Percentiles rank a stretch among this genome's conserved stretches.
Evolutionary conservation across 2,329 filamentous ascomycete species (phyloP).

Genomic region (Elsinoe fawcettii): DNA sequence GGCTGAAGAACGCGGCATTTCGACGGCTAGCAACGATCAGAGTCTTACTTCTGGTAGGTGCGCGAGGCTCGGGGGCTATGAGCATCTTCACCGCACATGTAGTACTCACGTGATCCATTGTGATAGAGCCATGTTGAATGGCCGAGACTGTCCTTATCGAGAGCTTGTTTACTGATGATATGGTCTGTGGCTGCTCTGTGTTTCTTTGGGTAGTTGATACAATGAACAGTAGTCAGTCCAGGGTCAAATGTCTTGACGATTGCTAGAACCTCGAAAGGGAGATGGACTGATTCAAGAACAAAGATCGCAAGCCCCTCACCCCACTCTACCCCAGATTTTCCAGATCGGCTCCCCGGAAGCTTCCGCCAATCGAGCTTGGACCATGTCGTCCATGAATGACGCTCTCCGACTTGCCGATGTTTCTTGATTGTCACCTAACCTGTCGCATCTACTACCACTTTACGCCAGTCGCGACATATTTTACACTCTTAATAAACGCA

Average conservation of each 20-base stretch:
- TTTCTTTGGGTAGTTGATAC: too few relatives aligned
- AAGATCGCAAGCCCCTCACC: background rate
- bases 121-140: slow-evolving; percentile 18
- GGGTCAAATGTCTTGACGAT: too few relatives aligned
- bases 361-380: background rate
- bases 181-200: too few relatives aligned
- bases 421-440: background rate
- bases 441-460: background rate
- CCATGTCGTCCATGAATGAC: background rate
- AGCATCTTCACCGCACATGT: too few relatives aligned
- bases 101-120: slow-evolving; percentile 18
- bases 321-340: background rate
- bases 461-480: background rate
- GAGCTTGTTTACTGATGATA: too few relatives aligned
- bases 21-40: slow-evolving; percentile 20
- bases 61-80: too few relatives aligned
- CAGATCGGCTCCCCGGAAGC: background rate
- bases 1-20: slow-evolving; percentile 24
- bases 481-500: too few relatives aligned
- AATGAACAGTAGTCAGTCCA: too few relatives aligned
- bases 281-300: slow-evolving; percentile 4
- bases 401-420: background rate
- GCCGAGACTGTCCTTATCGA: background rate
- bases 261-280: background rate
- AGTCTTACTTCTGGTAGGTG: background rate